A percentile compares a stretch with the other conserved stretches of the same genome.
Conservation (phyloP, 176 grass and related monocot species). For the Canna indica region DNA sequence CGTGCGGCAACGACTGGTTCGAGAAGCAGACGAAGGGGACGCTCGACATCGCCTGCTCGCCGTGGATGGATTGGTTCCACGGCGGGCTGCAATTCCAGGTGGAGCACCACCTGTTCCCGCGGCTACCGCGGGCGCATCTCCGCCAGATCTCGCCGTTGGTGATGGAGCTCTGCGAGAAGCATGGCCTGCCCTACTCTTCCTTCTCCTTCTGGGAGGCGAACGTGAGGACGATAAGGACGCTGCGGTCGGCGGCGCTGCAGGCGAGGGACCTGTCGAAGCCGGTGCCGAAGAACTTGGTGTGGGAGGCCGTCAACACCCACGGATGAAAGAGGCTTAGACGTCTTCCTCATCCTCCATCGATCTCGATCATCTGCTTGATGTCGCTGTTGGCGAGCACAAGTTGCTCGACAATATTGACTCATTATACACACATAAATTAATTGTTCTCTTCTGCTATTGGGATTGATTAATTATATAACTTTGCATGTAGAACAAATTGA, state of each 20-base stretch:
- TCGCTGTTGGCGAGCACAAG: too few relatives aligned
- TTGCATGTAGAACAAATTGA: too few relatives aligned
- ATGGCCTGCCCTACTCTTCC: slow-evolving; percentile 39
- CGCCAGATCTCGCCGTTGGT: slow-evolving; percentile 50
- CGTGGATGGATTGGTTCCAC: slow-evolving; percentile 99
- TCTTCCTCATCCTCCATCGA: too few relatives aligned
- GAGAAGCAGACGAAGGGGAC: slow-evolving; percentile 88
- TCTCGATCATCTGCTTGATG: too few relatives aligned
- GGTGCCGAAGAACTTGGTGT: slow-evolving; percentile 57
- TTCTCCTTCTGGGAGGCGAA: slow-evolving; percentile 74
- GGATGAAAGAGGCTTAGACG: too few relatives aligned
- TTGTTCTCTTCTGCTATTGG: too few relatives aligned
- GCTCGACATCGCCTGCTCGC: slow-evolving; percentile 60
- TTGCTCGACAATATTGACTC: too few relatives aligned
- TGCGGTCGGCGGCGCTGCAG: slow-evolving; percentile 65
- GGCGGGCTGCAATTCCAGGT: slow-evolving; percentile 87
- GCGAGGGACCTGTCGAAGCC: slow-evolving; percentile 32
- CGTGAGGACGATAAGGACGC: slow-evolving; percentile 44
- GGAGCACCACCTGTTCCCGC: slow-evolving; percentile 91
- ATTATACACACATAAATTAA: too few relatives aligned
- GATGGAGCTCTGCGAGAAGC: slow-evolving; percentile 82
- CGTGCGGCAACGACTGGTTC: slow-evolving; percentile 86
- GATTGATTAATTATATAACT: too few relatives aligned
- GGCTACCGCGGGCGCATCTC: slow-evolving; percentile 61
- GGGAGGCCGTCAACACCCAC: slow-evolving; percentile 86